Base-by-base conservation (phyloP, 2,329 filamentous ascomycete species). In the Venturia effusa region DNA sequence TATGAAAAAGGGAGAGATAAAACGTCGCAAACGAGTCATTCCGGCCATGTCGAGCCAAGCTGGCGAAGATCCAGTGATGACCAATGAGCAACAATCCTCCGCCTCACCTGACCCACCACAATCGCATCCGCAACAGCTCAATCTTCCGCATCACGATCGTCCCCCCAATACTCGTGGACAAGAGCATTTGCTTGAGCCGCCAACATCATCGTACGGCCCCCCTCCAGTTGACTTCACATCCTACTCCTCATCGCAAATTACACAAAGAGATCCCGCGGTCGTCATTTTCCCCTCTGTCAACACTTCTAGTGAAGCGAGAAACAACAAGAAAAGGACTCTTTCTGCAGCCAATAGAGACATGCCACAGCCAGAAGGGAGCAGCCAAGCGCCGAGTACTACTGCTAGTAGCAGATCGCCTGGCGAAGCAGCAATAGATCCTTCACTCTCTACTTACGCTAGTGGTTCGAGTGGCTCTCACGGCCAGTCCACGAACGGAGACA, bases 1-100 rank as follows among this genome's bases (percentile, higher is more conserved):
- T n/a, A 97, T 99, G 94, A 99, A 97, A 76, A 97, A 97, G 75
- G 89, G 91, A 3, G 89, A 96, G 32, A 99, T 99, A 74, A 97
- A 99, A 76, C 85, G 94, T 67, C 84, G 94, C 66, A 97, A 97
- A 80, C 87, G 94, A 65, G 92, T 97, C 6, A 92, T 97, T 54
- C 92, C 93, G 22, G 91, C 89, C 22, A 22, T 59, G 15, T 45
- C 61, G 43, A 51, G 22, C 22, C 61, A 51, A 22, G 10, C 62
- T 27, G 68, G 68, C 57, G 71, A 67, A 48, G 70, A 51, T 51
- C 92, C 93, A 22, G 90, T 89, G 22, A 57, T 57, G 51, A 30
- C 27, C 51, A 57, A 69, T 57, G 65, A 68, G 8, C 68, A 71
- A 37, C 72, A 74, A 34, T 69, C 70, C 39, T 74, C 73, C 6